Evolutionary conservation across 2,329 filamentous ascomycete species (phyloP).

Genomic region (Xylariaceae sp.): DNA sequence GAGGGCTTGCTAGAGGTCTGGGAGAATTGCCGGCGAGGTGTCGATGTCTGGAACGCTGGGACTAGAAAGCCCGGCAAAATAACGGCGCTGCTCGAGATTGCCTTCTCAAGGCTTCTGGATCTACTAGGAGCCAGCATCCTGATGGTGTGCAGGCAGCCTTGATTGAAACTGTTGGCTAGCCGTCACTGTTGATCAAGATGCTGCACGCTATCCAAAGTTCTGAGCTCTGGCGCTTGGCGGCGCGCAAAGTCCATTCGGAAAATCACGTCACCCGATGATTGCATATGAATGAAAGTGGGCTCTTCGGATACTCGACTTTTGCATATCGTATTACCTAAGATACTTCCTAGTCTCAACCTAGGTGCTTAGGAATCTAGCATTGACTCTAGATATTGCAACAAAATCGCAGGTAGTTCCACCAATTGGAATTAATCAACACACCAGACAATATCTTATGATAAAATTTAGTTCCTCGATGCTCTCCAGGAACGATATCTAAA

Average conservation of each 20-base stretch:
- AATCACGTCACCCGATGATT: slow-evolving; percentile 10
- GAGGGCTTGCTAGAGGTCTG: slow-evolving; percentile 63
- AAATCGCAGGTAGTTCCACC: no score
- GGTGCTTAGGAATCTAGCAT: no score
- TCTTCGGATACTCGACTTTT: slow-evolving; percentile 1
- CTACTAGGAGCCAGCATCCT: slow-evolving; percentile 63
- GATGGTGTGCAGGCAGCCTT: slow-evolving; percentile 8
- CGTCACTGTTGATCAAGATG: slow-evolving; percentile 3
- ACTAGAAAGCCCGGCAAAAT: slow-evolving; percentile 69
- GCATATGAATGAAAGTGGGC: slow-evolving; percentile 6
- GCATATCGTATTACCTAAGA: not conserved
- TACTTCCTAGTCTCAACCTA: not conserved
- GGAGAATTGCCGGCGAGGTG: slow-evolving; percentile 57
- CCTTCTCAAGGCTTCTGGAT: slow-evolving; percentile 55
- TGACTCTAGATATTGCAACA: no score
- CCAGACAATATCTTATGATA: no score
- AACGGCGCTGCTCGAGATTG: slow-evolving; percentile 42
- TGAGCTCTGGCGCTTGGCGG: slow-evolving; percentile 16
- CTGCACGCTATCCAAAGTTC: slow-evolving; percentile 3
- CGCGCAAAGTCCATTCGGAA: slow-evolving; percentile 9
- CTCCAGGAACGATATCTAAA: no score
- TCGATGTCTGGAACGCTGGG: slow-evolving; percentile 51
- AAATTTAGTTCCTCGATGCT: no score
- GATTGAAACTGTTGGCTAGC: slow-evolving; percentile 12
- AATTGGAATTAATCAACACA: no score